Conservation (phyloP, 1,139 yeast genomes). For the Ogataea hybrid region DNA sequence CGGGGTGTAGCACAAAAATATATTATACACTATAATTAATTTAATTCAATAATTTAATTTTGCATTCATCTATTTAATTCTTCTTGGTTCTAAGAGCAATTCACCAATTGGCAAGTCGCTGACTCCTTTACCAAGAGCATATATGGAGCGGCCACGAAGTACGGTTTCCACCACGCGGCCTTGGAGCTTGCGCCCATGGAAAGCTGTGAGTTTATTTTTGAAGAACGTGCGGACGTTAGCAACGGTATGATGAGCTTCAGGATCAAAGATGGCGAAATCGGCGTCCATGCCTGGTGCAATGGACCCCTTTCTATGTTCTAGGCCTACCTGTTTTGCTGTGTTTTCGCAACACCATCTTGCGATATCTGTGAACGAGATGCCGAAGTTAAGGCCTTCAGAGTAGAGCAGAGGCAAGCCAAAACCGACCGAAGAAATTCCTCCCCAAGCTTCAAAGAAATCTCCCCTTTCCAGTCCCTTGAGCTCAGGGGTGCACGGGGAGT, state of each 20-base stretch:
- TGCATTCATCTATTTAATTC: slow-evolving; percentile 6
- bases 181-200: slow-evolving; percentile 61
- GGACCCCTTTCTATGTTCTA: slow-evolving; percentile 68
- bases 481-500: slow-evolving; percentile 94
- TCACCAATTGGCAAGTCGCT: slow-evolving; percentile 55
- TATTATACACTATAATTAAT: not conserved
- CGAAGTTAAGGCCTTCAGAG: slow-evolving; percentile 64
- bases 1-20: slow-evolving; percentile 18
- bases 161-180: slow-evolving; percentile 81
- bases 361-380: slow-evolving; percentile 58
- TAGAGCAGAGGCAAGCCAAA: slow-evolving; percentile 78
- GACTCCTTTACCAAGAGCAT: slow-evolving; percentile 56
- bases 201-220: slow-evolving; percentile 87
- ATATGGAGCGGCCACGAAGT: slow-evolving; percentile 71
- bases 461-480: slow-evolving; percentile 79
- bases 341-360: slow-evolving; percentile 76
- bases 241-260: slow-evolving; percentile 52
- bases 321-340: slow-evolving; percentile 84
- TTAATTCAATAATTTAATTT: not conserved
- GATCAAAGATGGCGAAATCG: slow-evolving; percentile 80
- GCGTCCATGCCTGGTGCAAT: slow-evolving; percentile 79
- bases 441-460: slow-evolving; percentile 93
- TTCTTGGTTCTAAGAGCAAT: slow-evolving; percentile 57
- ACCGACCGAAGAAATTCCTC: slow-evolving; percentile 94
- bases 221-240: slow-evolving; percentile 61